A percentile compares a stretch with the other conserved stretches of the same genome.
Conservation (phyloP, 2,329 filamentous ascomycete species). For the Falciphora oryzae region DNA sequence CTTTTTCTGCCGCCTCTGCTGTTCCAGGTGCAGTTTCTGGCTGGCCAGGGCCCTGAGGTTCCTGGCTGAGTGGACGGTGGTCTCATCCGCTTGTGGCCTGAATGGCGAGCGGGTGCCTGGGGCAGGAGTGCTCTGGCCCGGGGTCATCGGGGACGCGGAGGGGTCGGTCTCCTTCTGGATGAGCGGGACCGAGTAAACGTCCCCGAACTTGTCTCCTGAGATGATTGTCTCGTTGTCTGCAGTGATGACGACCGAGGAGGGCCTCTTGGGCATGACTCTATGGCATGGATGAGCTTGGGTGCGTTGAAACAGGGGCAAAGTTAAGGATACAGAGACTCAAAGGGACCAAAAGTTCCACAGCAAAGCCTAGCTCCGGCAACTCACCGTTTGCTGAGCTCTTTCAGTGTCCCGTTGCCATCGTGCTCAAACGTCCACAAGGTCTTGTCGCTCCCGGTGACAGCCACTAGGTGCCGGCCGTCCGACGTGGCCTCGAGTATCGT, state of each 20-base stretch:
- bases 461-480: slow-evolving; percentile 64
- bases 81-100: slow-evolving; percentile 31
- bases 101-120: slow-evolving; percentile 22
- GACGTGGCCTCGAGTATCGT: slow-evolving; percentile 60
- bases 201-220: slow-evolving; percentile 91
- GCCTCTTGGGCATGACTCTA: slow-evolving; percentile 84
- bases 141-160: slow-evolving; percentile 5
- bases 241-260: slow-evolving; percentile 68
- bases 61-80: slow-evolving; percentile 40
- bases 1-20: slow-evolving; percentile 20
- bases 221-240: slow-evolving; percentile 68
- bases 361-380: slow-evolving; percentile 5
- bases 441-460: slow-evolving; percentile 88
- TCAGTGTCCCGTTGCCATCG: slow-evolving; percentile 52
- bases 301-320: no score
- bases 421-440: slow-evolving; percentile 76
- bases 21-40: slow-evolving; percentile 44
- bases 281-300: background rate
- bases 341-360: background rate
- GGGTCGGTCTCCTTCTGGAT: slow-evolving; percentile 27
- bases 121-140: slow-evolving; percentile 6
- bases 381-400: slow-evolving; percentile 67
- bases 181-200: slow-evolving; percentile 85
- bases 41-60: slow-evolving; percentile 24
- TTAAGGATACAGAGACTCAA: slow-evolving; percentile 19